These are phyloP conservation scores for Lignosus rhinocerotis DNA, from an alignment of 1,284 basidiomycete genomes.

Conservation along the genomic window DNA sequence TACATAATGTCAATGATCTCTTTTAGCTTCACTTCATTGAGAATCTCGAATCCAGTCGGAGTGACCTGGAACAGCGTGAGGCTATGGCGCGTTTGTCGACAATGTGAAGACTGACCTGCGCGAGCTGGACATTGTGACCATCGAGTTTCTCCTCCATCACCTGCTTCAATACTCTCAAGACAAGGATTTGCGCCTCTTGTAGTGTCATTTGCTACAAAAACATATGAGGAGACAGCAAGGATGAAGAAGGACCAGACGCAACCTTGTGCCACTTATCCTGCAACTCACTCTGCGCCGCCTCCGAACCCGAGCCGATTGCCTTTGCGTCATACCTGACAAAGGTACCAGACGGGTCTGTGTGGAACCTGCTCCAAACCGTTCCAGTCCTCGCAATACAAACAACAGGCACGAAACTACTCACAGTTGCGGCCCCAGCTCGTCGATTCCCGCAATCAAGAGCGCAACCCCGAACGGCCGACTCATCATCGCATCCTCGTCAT, in stretches of 20 bases:
- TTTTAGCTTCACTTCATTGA: slow-evolving; percentile 77
- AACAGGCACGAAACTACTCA: slow-evolving; percentile 39
- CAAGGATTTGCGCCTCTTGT: slow-evolving; percentile 84
- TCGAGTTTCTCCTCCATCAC: slow-evolving; percentile 99
- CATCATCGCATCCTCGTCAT: slow-evolving; percentile 99
- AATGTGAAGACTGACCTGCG: slow-evolving; percentile 61
- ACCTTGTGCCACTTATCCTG: slow-evolving; percentile 99
- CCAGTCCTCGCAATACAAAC: background rate
- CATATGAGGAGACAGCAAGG: background rate
- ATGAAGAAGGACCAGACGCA: slow-evolving; percentile 35
- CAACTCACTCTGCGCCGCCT: slow-evolving; percentile 95
- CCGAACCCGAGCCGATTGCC: slow-evolving; percentile 97
- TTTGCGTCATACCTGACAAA: slow-evolving; percentile 98
- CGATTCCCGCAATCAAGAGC: slow-evolving; percentile 93
- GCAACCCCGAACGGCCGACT: slow-evolving; percentile 99
- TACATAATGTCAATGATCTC: slow-evolving; percentile 81
- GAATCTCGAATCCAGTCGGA: slow-evolving; percentile 78
- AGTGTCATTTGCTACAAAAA: slow-evolving; percentile 84
- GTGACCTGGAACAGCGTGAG: slow-evolving; percentile 58
- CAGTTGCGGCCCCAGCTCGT: slow-evolving; percentile 96
- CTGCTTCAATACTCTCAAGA: slow-evolving; percentile 92
- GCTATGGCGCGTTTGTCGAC: background rate
- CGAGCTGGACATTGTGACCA: slow-evolving; percentile 97
- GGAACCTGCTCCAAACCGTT: slow-evolving; percentile 64
- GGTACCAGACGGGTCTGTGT: slow-evolving; percentile 99